Evolutionary conservation across 306 rosid species (phyloP), one percentile per base, ranked within the genome.

Genomic region (Lathyrus aphaca): DNA sequence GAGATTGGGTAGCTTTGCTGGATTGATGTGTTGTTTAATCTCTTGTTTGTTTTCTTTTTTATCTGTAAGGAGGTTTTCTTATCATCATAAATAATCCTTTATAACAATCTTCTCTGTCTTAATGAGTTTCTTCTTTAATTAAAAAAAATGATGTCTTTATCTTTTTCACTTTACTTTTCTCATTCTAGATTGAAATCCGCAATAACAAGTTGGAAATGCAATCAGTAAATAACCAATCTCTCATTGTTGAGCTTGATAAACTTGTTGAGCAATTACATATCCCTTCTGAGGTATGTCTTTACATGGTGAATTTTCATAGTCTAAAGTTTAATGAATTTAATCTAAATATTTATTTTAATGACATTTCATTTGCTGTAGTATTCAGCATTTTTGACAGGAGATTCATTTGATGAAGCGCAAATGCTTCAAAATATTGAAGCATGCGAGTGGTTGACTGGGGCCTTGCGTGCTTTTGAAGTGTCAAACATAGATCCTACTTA

Each of bases 181-280:
- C 67, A n/a, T 81, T 67, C 49, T 90, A 94, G 99, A 94, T 94
- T 69, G 99, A 94, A 84, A 87, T 64, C 17, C 96, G 96, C 74
- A 94, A 90, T 71, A 94, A 94, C 87, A 94, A 88, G 80, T 77
- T 94, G 86, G 97, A 90, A 81, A 88, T 79, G 88, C 97, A 94
- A 81, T 87, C 92, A 61, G 91, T 90, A 72, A 94, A 94, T 72
- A 88, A 85, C 70, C 84, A 59, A 86, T 64, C 89, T 72, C 97
- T 94, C 74, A 85, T 94, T 59, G 89, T 64, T 75, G 95, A 90
- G 77, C 90, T 94, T 14, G 97, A 94, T 74, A 88, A 87, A 84
- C 98, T 94, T 80, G 82, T 90, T 46, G 79, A 81, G 83, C 83
- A 83, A 58, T 87, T 91, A 83, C 82, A 73, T 63, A 84, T 94